Base-by-base conservation (phyloP, 805 yeast genomes). In the Sugiyamaella floridensis region DNA sequence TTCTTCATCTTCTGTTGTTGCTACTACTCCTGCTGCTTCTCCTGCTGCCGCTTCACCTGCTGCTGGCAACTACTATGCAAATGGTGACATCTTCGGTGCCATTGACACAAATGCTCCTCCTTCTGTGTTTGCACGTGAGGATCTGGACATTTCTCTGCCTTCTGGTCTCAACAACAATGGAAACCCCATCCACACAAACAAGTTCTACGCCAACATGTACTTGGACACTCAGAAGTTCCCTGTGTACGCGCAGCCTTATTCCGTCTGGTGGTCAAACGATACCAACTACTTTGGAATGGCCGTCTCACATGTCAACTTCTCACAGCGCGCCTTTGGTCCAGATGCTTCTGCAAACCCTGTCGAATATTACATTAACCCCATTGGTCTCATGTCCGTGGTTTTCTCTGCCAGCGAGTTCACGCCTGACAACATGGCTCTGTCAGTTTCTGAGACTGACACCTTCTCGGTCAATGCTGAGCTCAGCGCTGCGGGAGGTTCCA, bases 121-220 rank as follows among this genome's bases (percentile, higher is more conserved):
- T 7, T 51, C 71, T 0, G 71, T 77, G 48, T 81, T 81, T 67
- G 56, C 72, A 3, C 71, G 77, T 49, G 72, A 72, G 41, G 71
- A 65, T 2, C 71, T 78, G 47, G 77, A 77, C 11, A 64, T 80
- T 52, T 58, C 62, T 0, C 63, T 81, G 41, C 81, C 84, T 16
- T 59, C 58, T 2, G 79, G 79, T 37, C 81, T 78, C 40, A 67
- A 70, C 41, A 72, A 74, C 54, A 63, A 67, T 48, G 76, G 67
- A 34, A 59, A 57, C 10, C 72, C 83, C 1, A 74, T 77, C 55
- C 81, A 82, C 62, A 88, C 95, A 20, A 86, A 87, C 72, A 86
- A 85, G 68, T 87, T 86, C 67, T 85, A 78, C 68, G 78, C 80
- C 40, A 86, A 87, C 65, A 63, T 85, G 61, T 68, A 82, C 58